These are phyloP conservation scores for Aspergillus cavernicola DNA, from an alignment of 495 filamentous ascomycete genomes.

Conservation along the genomic window DNA sequence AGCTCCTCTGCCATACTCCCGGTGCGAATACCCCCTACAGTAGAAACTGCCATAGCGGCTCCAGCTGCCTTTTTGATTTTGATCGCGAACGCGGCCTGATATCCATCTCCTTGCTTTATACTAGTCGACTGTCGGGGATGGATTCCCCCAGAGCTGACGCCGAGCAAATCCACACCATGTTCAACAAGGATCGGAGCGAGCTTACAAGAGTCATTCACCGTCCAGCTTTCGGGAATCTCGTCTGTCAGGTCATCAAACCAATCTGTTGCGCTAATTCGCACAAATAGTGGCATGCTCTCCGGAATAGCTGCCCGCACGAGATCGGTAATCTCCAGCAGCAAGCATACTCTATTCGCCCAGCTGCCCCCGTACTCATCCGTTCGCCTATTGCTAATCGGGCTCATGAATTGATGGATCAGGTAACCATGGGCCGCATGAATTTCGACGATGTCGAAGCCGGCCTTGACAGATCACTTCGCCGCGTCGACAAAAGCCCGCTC, in stretches of 20 bases:
- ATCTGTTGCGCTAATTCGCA: constrained; percentile 51
- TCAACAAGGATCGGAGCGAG: constrained; percentile 14
- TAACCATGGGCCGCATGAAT: constrained; percentile 55
- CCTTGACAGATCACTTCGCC: too few species aligned
- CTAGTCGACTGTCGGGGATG: constrained; percentile 49
- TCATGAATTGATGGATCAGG: constrained; percentile 55
- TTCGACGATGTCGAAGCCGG: constrained; percentile 48
- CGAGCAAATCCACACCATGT: constrained; percentile 55
- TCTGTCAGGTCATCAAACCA: constrained; percentile 43
- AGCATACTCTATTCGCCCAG: constrained; percentile 50
- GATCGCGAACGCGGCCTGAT: constrained; percentile 41
- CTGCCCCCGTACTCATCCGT: constrained; percentile 53
- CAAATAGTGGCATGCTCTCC: constrained; percentile 55
- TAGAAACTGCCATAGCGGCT: constrained; percentile 41
- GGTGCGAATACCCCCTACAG: constrained; percentile 50
- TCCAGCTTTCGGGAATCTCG: constrained; percentile 46
- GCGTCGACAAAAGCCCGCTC: too few species aligned
- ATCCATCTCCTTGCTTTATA: constrained; percentile 46
- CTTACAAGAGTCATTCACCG: constrained; percentile 39
- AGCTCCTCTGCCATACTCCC: constrained; percentile 39
- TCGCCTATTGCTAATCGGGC: constrained; percentile 52
- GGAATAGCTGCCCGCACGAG: constrained; percentile 46
- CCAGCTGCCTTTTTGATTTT: constrained; percentile 44
- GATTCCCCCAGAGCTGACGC: constrained; percentile 55
- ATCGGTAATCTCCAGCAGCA: constrained; percentile 50